Evolutionary conservation across 1,139 yeast species (phyloP).

Genomic region (Trichomonascaceae sp.): DNA sequence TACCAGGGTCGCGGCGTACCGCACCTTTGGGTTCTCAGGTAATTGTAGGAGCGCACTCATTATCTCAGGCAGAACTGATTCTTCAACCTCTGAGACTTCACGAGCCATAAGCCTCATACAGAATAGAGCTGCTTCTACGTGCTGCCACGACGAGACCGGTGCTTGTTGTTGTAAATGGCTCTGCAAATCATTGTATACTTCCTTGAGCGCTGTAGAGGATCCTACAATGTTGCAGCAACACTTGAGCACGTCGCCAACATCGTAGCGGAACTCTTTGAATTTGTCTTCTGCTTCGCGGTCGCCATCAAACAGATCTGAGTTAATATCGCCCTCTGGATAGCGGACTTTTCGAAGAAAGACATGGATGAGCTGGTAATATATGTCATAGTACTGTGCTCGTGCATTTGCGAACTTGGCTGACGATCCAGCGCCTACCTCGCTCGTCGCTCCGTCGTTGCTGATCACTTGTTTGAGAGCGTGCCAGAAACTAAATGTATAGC

Average conservation of each 20-base stretch:
- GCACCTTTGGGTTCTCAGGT: slow-evolving; percentile 76
- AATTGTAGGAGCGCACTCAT: slow-evolving; percentile 56
- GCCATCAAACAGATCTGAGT: slow-evolving; percentile 36
- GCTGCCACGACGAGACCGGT: slow-evolving; percentile 47
- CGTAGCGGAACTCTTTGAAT: slow-evolving; percentile 86
- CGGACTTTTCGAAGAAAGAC: slow-evolving; percentile 60
- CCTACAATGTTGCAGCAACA: slow-evolving; percentile 92
- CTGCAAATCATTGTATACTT: slow-evolving; percentile 46
- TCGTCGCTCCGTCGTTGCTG: slow-evolving; percentile 34
- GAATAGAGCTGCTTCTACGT: slow-evolving; percentile 80
- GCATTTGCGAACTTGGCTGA: slow-evolving; percentile 42
- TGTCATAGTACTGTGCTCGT: slow-evolving; percentile 40
- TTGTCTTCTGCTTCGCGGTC: slow-evolving; percentile 81
- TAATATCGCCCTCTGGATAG: slow-evolving; percentile 45
- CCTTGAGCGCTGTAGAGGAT: slow-evolving; percentile 48
- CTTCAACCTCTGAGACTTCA: slow-evolving; percentile 62
- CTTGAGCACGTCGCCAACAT: slow-evolving; percentile 91
- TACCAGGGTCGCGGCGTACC: slow-evolving; percentile 87
- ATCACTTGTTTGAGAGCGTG: slow-evolving; percentile 63
- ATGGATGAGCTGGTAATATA: slow-evolving; percentile 51
- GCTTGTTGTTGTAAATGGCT: slow-evolving; percentile 24
- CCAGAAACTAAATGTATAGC: slow-evolving; percentile 91
- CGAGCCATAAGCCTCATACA: slow-evolving; percentile 91
- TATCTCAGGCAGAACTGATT: slow-evolving; percentile 59
- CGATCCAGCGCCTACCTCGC: neutral